phyloP scores from a whole-genome alignment of 1,284 basidiomycete genomes.

The Boletus mariae region DNA sequence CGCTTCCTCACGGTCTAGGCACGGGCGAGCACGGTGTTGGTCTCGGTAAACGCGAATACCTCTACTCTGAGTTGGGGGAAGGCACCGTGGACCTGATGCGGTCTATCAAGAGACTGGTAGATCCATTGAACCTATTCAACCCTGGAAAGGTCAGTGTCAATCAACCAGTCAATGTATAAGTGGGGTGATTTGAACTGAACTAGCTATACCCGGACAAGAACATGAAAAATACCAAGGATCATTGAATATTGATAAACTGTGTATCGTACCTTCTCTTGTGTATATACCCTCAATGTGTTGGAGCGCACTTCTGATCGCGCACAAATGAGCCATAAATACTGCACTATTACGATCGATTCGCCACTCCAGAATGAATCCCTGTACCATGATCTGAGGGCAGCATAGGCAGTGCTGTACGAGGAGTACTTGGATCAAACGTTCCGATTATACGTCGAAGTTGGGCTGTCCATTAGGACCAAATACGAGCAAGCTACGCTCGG shows the following conservation, averaged over 20 bases:
- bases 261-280: no score
- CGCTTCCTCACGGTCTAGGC: conserved; percentile 36
- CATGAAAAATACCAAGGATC: conserved; percentile 17
- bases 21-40: conserved; percentile 90
- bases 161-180: neutral
- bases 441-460: no score
- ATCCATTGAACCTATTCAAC: conserved; percentile 78
- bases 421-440: no score
- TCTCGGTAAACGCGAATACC: conserved; percentile 74
- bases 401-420: no score
- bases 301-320: no score
- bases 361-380: no score
- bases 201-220: conserved; percentile 28
- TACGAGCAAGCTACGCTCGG: no score
- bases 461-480: no score
- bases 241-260: neutral
- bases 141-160: conserved; percentile 67
- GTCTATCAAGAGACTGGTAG: conserved; percentile 72
- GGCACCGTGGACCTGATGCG: conserved; percentile 87
- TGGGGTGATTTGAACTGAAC: neutral
- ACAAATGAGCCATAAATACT: no score
- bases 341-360: no score
- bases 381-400: no score
- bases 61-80: conserved; percentile 74
- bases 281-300: no score